These are phyloP conservation scores for Penicillium coffeae DNA, from an alignment of 495 filamentous ascomycete species.

Conservation along the genomic window DNA sequence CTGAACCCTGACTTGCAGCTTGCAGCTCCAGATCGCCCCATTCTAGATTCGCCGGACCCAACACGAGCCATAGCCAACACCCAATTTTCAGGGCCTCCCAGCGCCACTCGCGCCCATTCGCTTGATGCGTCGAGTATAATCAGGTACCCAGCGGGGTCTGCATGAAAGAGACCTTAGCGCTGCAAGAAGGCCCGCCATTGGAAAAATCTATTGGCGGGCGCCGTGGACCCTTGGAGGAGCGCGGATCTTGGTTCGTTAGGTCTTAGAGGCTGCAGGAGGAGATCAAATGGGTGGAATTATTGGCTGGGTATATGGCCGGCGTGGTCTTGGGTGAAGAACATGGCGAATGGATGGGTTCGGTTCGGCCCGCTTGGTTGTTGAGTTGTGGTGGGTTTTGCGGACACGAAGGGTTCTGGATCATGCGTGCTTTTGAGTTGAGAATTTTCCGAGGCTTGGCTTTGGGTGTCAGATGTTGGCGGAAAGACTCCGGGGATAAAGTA, in stretches of 20 bases:
- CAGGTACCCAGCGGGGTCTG: neutral
- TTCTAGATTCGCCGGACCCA: neutral
- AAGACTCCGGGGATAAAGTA: too few species aligned
- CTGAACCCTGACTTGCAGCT: neutral
- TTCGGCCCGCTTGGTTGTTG: neutral
- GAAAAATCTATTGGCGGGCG: neutral
- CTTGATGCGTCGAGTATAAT: too few species aligned
- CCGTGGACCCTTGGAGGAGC: neutral
- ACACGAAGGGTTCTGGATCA: too few species aligned
- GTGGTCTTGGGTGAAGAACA: constrained; percentile 12
- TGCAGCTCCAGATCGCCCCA: neutral
- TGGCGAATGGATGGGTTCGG: constrained; percentile 14
- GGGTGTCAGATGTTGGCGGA: too few species aligned
- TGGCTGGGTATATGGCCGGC: too few species aligned
- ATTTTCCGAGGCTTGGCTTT: too few species aligned
- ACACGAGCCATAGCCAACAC: too few species aligned
- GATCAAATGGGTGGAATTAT: too few species aligned
- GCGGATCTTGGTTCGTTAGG: neutral
- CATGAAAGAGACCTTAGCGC: neutral
- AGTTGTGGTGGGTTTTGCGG: too few species aligned
- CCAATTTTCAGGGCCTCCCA: too few species aligned
- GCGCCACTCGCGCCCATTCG: too few species aligned
- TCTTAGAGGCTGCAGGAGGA: constrained; percentile 1
- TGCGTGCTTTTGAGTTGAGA: too few species aligned
- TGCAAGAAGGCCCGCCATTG: neutral